Conservation (phyloP, 192 early-diverging fungal species). For the Allomyces macrogynus region DNA sequence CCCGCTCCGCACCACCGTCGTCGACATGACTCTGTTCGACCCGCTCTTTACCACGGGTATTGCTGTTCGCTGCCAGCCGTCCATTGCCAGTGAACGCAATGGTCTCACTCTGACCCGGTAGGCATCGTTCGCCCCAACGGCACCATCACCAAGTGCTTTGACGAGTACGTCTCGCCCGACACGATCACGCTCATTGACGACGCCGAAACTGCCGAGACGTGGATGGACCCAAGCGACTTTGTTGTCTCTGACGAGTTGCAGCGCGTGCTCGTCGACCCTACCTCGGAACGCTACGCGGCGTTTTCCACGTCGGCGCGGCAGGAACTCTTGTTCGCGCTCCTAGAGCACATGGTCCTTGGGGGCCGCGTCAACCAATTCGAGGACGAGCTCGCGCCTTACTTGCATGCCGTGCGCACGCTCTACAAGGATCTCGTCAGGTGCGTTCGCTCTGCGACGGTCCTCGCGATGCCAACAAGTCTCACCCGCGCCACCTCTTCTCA, state of each 20-base stretch:
- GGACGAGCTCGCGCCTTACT: conserved; percentile 22
- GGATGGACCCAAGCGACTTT: conserved; percentile 9
- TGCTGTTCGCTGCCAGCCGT: neutral
- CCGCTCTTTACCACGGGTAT: neutral
- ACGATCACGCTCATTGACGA: neutral
- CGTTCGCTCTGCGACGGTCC: too few relatives aligned
- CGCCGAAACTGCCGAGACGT: neutral
- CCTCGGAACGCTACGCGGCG: conserved; percentile 11
- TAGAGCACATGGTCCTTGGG: conserved; percentile 24
- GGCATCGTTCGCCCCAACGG: conserved; percentile 17
- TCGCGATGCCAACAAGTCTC: too few relatives aligned
- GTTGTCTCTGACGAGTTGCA: conserved; percentile 27
- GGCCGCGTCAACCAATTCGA: conserved; percentile 33
- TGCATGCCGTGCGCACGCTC: conserved; percentile 18
- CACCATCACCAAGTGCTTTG: conserved; percentile 26
- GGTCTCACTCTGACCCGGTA: neutral
- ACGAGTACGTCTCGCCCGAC: conserved; percentile 9
- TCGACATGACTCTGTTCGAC: neutral
- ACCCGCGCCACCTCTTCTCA: too few relatives aligned
- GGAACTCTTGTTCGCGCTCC: conserved; percentile 31
- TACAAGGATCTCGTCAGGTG: conserved; percentile 32
- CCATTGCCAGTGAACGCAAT: neutral
- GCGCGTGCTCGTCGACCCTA: conserved; percentile 18
- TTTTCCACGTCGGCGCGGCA: conserved; percentile 18
- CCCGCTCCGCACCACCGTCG: too few relatives aligned